phyloP scores from a whole-genome alignment of 179 eudicot genomes.

The Silene noctiflora region DNA sequence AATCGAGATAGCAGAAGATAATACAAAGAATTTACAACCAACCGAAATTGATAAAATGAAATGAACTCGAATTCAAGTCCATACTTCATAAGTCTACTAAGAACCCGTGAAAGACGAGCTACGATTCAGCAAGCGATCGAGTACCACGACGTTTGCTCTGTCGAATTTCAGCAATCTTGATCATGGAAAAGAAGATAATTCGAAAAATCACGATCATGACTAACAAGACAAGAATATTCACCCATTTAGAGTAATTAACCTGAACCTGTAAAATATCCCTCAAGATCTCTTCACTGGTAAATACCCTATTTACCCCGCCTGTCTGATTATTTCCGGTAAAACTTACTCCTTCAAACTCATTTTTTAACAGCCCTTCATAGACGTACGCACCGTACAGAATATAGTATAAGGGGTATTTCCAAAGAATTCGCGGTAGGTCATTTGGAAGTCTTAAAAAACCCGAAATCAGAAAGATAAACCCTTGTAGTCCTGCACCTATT shows the following conservation, averaged over 20 bases:
- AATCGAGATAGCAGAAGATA: too few species aligned
- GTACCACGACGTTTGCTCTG: conserved; percentile 7
- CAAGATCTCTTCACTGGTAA: conserved; percentile 36
- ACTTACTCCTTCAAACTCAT: conserved; percentile 48
- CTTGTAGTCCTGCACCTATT: conserved; percentile 52
- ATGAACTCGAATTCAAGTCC: too few species aligned
- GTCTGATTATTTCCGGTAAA: conserved; percentile 20
- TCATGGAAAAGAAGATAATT: conserved; percentile 38
- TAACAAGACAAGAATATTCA: conserved; percentile 42
- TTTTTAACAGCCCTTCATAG: conserved; percentile 52
- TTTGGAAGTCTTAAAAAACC: conserved; percentile 52
- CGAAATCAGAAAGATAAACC: conserved; percentile 43
- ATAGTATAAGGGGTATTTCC: conserved; percentile 59
- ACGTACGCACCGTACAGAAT: conserved; percentile 56
- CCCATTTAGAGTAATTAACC: conserved; percentile 53
- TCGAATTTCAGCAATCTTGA: conserved; percentile 34
- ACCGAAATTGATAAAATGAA: too few species aligned
- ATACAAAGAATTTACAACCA: too few species aligned
- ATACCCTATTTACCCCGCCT: not conserved
- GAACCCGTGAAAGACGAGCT: too few species aligned
- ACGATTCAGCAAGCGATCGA: too few species aligned
- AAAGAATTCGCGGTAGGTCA: conserved; percentile 42
- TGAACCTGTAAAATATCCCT: conserved; percentile 41
- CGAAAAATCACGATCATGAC: conserved; percentile 53
- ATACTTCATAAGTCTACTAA: too few species aligned